Conservation (phyloP, 768 basidiomycete species). For the Chalciporus piperatus region DNA sequence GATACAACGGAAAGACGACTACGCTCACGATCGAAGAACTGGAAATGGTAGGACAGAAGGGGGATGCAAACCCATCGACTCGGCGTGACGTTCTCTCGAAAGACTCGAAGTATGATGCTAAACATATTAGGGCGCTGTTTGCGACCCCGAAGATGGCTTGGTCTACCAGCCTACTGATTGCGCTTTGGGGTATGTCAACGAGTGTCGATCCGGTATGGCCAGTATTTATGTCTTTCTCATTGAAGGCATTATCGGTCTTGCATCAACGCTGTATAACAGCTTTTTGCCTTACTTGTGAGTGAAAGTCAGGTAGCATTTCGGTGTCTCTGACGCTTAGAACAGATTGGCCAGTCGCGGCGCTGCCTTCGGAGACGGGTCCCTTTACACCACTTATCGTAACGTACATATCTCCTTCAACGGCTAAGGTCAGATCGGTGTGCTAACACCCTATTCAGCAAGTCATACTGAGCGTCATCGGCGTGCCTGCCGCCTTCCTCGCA, state of each 20-base stretch:
- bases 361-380: slow-evolving; percentile 65
- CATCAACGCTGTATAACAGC: slow-evolving; percentile 62
- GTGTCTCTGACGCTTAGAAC: background rate
- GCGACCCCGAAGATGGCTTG: slow-evolving; percentile 59
- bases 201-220: background rate
- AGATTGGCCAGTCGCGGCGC: slow-evolving; percentile 65
- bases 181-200: slow-evolving; percentile 40
- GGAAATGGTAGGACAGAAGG: slow-evolving; percentile 27
- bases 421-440: background rate
- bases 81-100: slow-evolving; percentile 34
- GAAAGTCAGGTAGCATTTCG: background rate
- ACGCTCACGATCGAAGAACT: slow-evolving; percentile 46
- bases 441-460: slow-evolving; percentile 47
- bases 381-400: slow-evolving; percentile 73
- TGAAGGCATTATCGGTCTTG: slow-evolving; percentile 68
- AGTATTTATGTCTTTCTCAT: background rate
- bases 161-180: slow-evolving; percentile 60
- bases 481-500: slow-evolving; percentile 70
- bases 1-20: slow-evolving; percentile 45
- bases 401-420: slow-evolving; percentile 29
- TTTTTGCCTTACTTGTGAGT: slow-evolving; percentile 54
- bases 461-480: slow-evolving; percentile 63
- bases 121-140: slow-evolving; percentile 61
- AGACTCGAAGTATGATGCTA: slow-evolving; percentile 36
- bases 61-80: slow-evolving; percentile 8